Evolutionary conservation across 805 yeast species (phyloP), one percentile per base, ranked within the genome.

Genomic region (Candida sonorensis): DNA sequence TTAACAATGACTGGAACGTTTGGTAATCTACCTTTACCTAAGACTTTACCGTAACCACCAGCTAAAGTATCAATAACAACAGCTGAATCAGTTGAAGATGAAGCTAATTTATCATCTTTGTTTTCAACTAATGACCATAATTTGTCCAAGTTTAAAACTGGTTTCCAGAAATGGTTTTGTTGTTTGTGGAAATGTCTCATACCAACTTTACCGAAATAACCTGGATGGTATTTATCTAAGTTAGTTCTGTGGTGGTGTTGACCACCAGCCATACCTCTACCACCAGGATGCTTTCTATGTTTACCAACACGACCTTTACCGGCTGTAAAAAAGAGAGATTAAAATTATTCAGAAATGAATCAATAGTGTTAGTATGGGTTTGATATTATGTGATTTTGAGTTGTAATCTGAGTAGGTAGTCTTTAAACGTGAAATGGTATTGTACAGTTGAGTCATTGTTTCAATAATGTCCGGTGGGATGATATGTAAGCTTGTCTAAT

Each of bases 181-280:
- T 85, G 94, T 70, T 82, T 79, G 86, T 86, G 96, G 95, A 81
- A 90, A 81, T 83, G 81, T 83, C 98, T 86, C 97, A 90, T 90
- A 88, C 99, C 99, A 67, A 92, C 97, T 78, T 92, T 94, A 84
- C 99, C 99, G 76, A 92, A 92, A 90, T 92, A 92, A 87, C 99
- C 99, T 64, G 98, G 98, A 73, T 92, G 99, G 95, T 84, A 92
- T 75, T 90, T 92, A 72, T 92, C 99, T 77, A 92, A 72, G 80
- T 92, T 92, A 70, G 92, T 88, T 81, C 99, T 86, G 96, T 92
- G 98, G 75, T 92, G 99, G 74, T 90, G 97, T 75, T 77, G 90
- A 86, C 99, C 99, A 90, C 99, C 99, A 68, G 99, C 99, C 88
- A 75, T 90, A 92, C 99, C 99, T 76, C 97, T 88, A 77, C 98